A percentile compares a stretch with the other conserved stretches of the same genome.
Conservation (phyloP, 805 yeast genomes). For the Yamadazyma takamatsuzukensis region DNA sequence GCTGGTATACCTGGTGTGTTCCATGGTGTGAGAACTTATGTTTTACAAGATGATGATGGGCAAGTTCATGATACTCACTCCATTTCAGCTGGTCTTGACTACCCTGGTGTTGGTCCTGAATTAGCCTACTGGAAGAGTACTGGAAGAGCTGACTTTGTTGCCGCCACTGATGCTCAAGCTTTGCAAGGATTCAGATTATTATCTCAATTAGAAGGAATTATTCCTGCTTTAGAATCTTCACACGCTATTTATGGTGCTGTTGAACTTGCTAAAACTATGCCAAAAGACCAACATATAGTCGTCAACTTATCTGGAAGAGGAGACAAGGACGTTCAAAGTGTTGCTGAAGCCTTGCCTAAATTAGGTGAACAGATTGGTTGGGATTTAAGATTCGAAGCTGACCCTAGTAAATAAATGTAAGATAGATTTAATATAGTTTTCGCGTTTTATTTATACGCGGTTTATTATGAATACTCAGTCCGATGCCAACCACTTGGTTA, state of each 20-base stretch:
- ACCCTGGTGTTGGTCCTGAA: conserved; percentile 99
- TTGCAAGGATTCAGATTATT: conserved; percentile 82
- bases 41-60: conserved; percentile 87
- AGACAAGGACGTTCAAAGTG: conserved; percentile 97
- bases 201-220: conserved; percentile 94
- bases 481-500: conserved; percentile 12
- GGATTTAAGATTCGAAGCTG: conserved; percentile 85
- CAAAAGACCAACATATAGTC: conserved; percentile 74
- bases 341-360: conserved; percentile 88
- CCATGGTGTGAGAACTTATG: conserved; percentile 96
- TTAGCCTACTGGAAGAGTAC: conserved; percentile 91
- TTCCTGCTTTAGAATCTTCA: conserved; percentile 96
- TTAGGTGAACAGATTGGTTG: conserved; percentile 91
- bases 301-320: conserved; percentile 97
- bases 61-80: conserved; percentile 98
- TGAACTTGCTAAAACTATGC: conserved; percentile 78
- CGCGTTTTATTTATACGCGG: too few species aligned
- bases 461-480: too few species aligned
- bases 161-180: conserved; percentile 96
- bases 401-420: conserved; percentile 38
- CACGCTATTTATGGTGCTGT: conserved; percentile 94
- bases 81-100: conserved; percentile 96
- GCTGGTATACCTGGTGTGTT: conserved; percentile 95
- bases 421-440: too few species aligned
- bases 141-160: conserved; percentile 86